Evolutionary conservation across 495 filamentous ascomycete genomes (phyloP), one percentile per base, ranked within the genome.

Genomic region (Parathielavia appendiculata): DNA sequence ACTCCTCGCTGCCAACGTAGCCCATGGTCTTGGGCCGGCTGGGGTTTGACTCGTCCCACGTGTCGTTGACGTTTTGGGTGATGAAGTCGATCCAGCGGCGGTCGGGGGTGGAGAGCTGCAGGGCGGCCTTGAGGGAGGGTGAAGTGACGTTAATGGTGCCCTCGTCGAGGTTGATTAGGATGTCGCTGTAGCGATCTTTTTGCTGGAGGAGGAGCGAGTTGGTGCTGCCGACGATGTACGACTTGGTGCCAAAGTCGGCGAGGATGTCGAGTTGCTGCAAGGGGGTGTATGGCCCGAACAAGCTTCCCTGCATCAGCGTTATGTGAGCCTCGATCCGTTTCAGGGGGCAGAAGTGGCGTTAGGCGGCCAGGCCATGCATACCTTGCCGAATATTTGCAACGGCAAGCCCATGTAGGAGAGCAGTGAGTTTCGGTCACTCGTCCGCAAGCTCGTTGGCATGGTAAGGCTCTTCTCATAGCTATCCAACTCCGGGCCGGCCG

Each of bases 261-360:
- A 98, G 81, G 56, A 96, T 76, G 73, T 98, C 93, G 54, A 98
- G 83, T 72, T 96, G 92, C 71, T 98, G 93, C 23, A 98, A 73
- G 19, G 93, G 93, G 2, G 95, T 98, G 73, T 98, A 98, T 0
- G 93, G 93, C 2, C 93, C 92, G 69, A 97, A 97, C 61, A 98
- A 81, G 69, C 90, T 92, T 50, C 93, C 93, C 86, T 92, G 54
- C 1, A 1, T 7, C 6, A n/a, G n/a, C 6, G 47, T 6, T 30
- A 43, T 5, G 49, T 52, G 20, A 52, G 49, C 19, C 9, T 20
- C 9, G 12, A n/a, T 4, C 0, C 8, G 17, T 20, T 17, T 43
- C 40, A 43, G 40, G 40, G 40, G 40, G 20, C 22, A n/a, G 8
- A 26, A 10, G 14, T 32, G 7, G 19, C 57, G 9, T 19, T 10